Evolutionary conservation across 1,284 basidiomycete species (phyloP).

Genomic region (Kwoniella shivajii): DNA sequence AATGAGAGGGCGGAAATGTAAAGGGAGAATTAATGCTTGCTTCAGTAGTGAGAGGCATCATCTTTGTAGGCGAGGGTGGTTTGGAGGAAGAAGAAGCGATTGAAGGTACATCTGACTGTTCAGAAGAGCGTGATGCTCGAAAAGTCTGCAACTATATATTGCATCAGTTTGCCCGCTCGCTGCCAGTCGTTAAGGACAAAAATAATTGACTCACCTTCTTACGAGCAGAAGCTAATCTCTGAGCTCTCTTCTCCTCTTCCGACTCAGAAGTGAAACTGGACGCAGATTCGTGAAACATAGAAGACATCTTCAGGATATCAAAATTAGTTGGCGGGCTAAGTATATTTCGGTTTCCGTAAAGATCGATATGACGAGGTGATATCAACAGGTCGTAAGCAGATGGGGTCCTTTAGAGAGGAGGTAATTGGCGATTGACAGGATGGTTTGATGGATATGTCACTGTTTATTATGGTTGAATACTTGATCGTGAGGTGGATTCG

Average conservation of each 20-base stretch:
- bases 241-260: constrained; percentile 29
- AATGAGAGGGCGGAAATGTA: constrained; percentile 7
- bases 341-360: constrained; percentile 2
- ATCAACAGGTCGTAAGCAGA: background rate
- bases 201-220: constrained; percentile 40
- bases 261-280: constrained; percentile 3
- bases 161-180: background rate
- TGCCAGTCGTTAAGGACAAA: background rate
- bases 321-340: background rate
- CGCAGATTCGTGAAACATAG: background rate
- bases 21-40: constrained; percentile 20
- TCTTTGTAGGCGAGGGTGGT: constrained; percentile 8
- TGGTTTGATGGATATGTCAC: background rate
- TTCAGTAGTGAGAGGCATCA: constrained; percentile 26
- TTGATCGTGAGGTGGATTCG: background rate
- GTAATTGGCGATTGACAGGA: background rate
- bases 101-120: constrained; percentile 7
- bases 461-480: background rate
- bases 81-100: constrained; percentile 25
- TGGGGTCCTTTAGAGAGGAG: background rate
- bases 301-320: constrained; percentile 5
- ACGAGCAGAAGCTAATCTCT: constrained; percentile 40
- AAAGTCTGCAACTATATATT: constrained; percentile 42
- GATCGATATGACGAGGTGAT: constrained; percentile 1
- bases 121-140: constrained; percentile 39